Base-by-base conservation (phyloP, 1,284 basidiomycete genomes). In the Pyrrhoderma lamaoense region DNA sequence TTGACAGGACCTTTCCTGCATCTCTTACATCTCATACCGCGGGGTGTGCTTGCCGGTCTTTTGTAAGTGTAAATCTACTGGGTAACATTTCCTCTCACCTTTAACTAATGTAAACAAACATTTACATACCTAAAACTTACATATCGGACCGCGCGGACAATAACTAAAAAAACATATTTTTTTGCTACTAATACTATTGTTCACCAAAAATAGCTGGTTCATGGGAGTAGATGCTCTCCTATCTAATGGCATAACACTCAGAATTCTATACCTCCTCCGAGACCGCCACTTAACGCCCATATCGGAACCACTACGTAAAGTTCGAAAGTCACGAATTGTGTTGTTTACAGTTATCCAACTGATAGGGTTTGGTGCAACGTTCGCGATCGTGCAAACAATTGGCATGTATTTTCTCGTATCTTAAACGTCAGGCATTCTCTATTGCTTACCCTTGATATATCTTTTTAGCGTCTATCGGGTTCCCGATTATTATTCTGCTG, bases 311-410 rank as follows among this genome's bases (percentile, higher is more conserved):
- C 75, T 96, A 2, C 75, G 75, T 31, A 73, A 72, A 58, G 84
- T 98, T 22, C 79, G 88, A 49, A 85, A 81, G 61, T 82, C 79
- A 0, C 76, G 86, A 37, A 82, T 97, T 50, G 60, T 84, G n/a
- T 65, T 91, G 5, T 97, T 93, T 64, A 70, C 92, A 1, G 68
- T 71, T 3, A 75, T 96, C 34, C 90, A 98, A 66, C 77, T 96
- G 48, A 57, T 88, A 4, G 90, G 87, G 9, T 97, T 97, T 59
- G 93, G 85, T 0, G 83, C 85, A 4, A 94, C 93, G 0, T 92
- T 96, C 64, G 89, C 89, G 0, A 85, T 97, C 59, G 93, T 90
- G 0, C 93, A 96, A 65, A 97, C 93, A 0, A 85, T 90, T 48
- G 88, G 89, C 89, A n/a, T 39, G 44, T 48, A 19, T 35, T 27